Base-by-base conservation (phyloP, 1,139 yeast genomes). In the Dujonia santamariae region DNA sequence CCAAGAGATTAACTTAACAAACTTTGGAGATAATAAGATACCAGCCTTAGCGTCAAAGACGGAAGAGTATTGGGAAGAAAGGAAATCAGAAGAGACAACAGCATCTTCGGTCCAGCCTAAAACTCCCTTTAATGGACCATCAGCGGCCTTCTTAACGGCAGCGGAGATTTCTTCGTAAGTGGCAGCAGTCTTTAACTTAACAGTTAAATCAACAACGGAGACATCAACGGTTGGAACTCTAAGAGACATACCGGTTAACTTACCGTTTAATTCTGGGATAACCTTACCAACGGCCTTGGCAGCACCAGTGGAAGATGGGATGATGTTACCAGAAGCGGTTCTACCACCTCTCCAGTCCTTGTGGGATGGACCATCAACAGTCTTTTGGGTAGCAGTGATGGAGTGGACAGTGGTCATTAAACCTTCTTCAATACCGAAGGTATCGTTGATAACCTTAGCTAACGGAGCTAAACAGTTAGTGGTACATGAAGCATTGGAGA, bases 271-370 rank as follows among this genome's bases (percentile, higher is more conserved):
- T 56, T 74, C 75, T 47, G 88, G 88, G 51, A 81, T 79, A 54
- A 81, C 87, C 74, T 80, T 80, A 59, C 86, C 87, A 52, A 81
- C 88, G 46, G 87, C 87, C 77, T 81, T 81, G 59, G 88, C 88
- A 54, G 88, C 88, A 73, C 88, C 88, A 46, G 88, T 81, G 50
- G 87, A 79, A 23, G 87, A 80, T 54, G 88, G 88, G 56, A 81
- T 81, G 61, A 81, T 79, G 80, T 81, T 81, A 56, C 80, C 85
- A 37, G 85, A 75, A 54, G 87, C 88, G 58, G 87, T 78, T 67
- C 88, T 78, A 61, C 88, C 88, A 59, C 88, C 88, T 72, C 88
- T 77, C 88, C 88, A 81, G 76, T 81, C 88, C 76, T 81, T 81
- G 74, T 76, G 78, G 59, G 87, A 80, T 52, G 87, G 85, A 62